Percentiles rank a stretch among this genome's conserved stretches.
These are phyloP conservation scores for Saururus chinensis DNA, from an alignment of 164 flowering plant species.

Conservation along the genomic window DNA sequence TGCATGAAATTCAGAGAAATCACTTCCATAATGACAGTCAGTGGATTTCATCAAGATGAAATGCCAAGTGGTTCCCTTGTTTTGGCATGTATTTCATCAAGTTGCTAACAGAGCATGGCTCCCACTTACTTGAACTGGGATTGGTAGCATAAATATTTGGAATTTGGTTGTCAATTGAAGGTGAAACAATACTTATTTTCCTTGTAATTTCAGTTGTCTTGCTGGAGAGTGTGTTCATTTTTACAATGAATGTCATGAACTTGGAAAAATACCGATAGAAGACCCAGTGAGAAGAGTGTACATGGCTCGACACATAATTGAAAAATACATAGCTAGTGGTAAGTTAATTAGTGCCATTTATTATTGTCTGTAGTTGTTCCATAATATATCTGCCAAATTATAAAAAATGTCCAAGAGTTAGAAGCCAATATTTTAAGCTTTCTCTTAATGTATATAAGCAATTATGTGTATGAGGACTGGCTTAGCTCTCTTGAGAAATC, in stretches of 20 bases:
- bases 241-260: slow-evolving; percentile 66
- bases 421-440: too few relatives aligned
- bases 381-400: neutral
- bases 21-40: too few relatives aligned
- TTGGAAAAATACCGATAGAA: slow-evolving; percentile 42
- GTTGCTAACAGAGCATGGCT: neutral
- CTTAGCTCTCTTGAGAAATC: too few relatives aligned
- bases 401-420: too few relatives aligned
- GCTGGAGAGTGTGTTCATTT: slow-evolving; percentile 90
- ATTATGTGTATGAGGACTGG: too few relatives aligned
- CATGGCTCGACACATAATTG: slow-evolving; percentile 83
- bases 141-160: neutral
- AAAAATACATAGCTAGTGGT: slow-evolving; percentile 65
- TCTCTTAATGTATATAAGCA: too few relatives aligned
- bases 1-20: too few relatives aligned
- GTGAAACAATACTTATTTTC: neutral
- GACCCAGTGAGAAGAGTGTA: slow-evolving; percentile 68
- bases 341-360: neutral
- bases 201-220: slow-evolving; percentile 45
- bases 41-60: too few relatives aligned
- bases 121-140: neutral
- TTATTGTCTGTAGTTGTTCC: neutral
- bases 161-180: neutral
- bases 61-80: too few relatives aligned
- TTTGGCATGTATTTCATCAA: too few relatives aligned